Base-by-base conservation (phyloP, 306 rosid species). In the Trichosanthes cucumerina region DNA sequence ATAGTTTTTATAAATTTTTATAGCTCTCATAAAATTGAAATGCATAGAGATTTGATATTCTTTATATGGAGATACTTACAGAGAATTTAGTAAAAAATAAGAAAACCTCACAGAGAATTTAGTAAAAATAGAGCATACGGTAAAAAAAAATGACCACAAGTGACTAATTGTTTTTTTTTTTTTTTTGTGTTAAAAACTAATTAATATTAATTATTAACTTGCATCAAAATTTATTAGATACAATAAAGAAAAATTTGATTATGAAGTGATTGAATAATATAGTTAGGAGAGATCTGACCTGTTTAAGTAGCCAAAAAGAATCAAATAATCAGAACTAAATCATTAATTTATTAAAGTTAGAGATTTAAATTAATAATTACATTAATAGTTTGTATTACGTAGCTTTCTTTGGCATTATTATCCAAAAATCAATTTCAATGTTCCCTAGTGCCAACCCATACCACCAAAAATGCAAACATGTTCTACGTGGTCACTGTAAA, bases 391-490 rank as follows among this genome's bases (percentile, higher is more conserved):
- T 49, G 43, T 44, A 73, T 47, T 73, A 26, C 28, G 77, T 73
- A 73, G 3, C 2, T 28, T 28, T 46, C 7, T 72, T 69, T 47
- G 77, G 21, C 11, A 47, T 46, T 72, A 72, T 46, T 47, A 16
- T 72, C 9, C 1, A 47, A 46, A 71, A 24, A 72, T 28, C 1
- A 72, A 72, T 0, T 28, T 28, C 4, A 21, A 72, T 72, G 59
- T 72, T 47, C 60, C 59, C 59, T 0, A 28, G 54, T 49, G 58
- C 59, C 77, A 46, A 49, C 77, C 60, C 77, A 46, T 72, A 28
- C 59, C 54, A 4, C 77, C 57, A 47, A 47, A 73, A 47, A 16
- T 47, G 77, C 44, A 73, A 73, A 28, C 77, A 47, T 73, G 60
- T 53, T 73, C 43, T 26, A 72, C 59, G 77, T 47, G 77, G 26